Percentiles rank a stretch among this genome's conserved stretches.
phyloP scores from a whole-genome alignment of 73 alveolate genomes.

The Symbiodinium pilosum region DNA sequence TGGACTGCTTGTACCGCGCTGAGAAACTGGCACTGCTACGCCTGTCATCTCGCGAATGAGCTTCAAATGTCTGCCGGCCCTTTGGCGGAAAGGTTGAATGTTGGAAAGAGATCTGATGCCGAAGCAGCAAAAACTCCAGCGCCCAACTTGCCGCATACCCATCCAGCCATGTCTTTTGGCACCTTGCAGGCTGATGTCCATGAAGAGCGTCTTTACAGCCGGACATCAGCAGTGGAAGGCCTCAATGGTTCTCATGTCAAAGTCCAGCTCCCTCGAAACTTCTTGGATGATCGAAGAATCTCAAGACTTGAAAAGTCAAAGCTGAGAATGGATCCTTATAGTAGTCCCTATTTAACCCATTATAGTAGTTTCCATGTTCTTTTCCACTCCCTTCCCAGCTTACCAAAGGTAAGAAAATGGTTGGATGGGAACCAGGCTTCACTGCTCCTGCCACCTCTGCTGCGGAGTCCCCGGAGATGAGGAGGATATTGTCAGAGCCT shows the following conservation, averaged over 20 bases:
- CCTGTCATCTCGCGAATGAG: conserved; percentile 75
- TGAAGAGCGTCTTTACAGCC: neutral
- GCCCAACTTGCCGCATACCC: conserved; percentile 5
- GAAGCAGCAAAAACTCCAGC: no score
- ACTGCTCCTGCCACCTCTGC: conserved; percentile 42
- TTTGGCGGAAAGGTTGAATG: neutral
- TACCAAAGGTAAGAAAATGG: no score
- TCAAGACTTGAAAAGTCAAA: no score
- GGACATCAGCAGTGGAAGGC: neutral
- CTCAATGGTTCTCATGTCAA: neutral
- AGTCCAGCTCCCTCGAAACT: neutral
- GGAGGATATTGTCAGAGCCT: neutral
- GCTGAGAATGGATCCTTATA: no score
- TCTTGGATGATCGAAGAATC: no score
- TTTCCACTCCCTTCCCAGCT: no score
- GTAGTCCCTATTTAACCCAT: no score
- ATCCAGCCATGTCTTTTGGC: conserved; percentile 3
- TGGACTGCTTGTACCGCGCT: neutral
- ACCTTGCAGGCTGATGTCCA: neutral
- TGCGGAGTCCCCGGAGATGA: conserved; percentile 41
- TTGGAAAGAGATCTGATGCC: no score
- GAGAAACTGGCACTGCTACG: conserved; percentile 30
- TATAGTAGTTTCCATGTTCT: no score
- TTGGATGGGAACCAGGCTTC: neutral
- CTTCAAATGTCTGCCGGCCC: conserved; percentile 42